phyloP scores from a whole-genome alignment of 257 asterid species.

The Solanum dulcamara region DNA sequence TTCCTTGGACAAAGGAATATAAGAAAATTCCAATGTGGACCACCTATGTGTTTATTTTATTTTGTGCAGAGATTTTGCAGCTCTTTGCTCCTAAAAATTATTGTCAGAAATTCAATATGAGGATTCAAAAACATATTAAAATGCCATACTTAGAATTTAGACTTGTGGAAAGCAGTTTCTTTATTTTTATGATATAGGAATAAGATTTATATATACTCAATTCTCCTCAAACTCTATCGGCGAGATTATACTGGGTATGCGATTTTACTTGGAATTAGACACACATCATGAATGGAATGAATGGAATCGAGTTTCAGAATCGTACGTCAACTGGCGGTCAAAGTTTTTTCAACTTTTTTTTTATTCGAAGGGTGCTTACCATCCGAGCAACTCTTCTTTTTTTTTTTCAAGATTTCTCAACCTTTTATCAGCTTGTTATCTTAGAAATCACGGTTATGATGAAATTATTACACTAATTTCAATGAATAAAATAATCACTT shows the following conservation, averaged over 20 bases:
- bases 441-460: no score
- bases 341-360: no score
- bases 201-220: neutral
- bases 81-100: neutral
- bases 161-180: no score
- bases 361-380: no score
- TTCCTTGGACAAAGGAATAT: neutral
- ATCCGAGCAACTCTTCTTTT: no score
- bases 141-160: neutral
- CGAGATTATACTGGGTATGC: neutral
- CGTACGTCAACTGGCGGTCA: no score
- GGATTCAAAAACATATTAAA: no score
- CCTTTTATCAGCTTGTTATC: neutral
- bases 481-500: neutral
- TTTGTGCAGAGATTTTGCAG: neutral
- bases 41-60: neutral
- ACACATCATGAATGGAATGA: neutral
- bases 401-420: neutral
- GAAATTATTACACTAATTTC: neutral
- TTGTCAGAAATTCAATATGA: no score
- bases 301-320: no score
- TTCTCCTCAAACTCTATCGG: neutral
- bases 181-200: neutral
- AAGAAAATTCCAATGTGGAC: neutral
- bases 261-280: neutral